Conservation (phyloP, 2,329 filamentous ascomycete species). For the Biscogniauxia mediterranea region DNA sequence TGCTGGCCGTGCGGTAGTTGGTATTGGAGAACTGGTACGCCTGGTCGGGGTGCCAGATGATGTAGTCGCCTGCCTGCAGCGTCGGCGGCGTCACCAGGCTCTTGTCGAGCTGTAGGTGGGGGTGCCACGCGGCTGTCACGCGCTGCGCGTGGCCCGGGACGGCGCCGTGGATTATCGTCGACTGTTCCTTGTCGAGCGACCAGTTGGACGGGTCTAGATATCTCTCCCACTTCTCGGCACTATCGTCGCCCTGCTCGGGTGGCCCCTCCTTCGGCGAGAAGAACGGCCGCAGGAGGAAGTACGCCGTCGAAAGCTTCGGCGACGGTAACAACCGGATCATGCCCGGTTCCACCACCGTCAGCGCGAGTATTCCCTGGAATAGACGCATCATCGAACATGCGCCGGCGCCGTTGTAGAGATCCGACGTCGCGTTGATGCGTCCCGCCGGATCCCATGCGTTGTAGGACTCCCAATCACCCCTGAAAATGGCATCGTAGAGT, state of each 20-base stretch:
- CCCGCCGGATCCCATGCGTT: conserved; percentile 56
- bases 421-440: conserved; percentile 51
- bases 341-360: conserved; percentile 50
- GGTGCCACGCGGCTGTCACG: conserved; percentile 57
- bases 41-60: conserved; percentile 58
- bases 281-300: conserved; percentile 51
- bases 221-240: conserved; percentile 42
- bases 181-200: conserved; percentile 46
- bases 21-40: conserved; percentile 50
- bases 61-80: conserved; percentile 55
- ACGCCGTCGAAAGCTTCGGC: conserved; percentile 47
- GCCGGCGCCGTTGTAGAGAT: conserved; percentile 57
- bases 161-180: conserved; percentile 57
- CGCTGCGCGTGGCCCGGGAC: conserved; percentile 58
- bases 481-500: conserved; percentile 54
- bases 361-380: conserved; percentile 56
- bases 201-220: conserved; percentile 46
- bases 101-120: conserved; percentile 51
- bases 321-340: conserved; percentile 48
- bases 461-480: conserved; percentile 54
- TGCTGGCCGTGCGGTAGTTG: conserved; percentile 36
- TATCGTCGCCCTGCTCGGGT: conserved; percentile 33
- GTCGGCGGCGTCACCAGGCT: conserved; percentile 56
- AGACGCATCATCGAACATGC: conserved; percentile 59
- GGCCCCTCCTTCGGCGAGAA: conserved; percentile 46